These are phyloP conservation scores for Tuber calosporum DNA, from an alignment of 495 filamentous ascomycete species.

Conservation along the genomic window DNA sequence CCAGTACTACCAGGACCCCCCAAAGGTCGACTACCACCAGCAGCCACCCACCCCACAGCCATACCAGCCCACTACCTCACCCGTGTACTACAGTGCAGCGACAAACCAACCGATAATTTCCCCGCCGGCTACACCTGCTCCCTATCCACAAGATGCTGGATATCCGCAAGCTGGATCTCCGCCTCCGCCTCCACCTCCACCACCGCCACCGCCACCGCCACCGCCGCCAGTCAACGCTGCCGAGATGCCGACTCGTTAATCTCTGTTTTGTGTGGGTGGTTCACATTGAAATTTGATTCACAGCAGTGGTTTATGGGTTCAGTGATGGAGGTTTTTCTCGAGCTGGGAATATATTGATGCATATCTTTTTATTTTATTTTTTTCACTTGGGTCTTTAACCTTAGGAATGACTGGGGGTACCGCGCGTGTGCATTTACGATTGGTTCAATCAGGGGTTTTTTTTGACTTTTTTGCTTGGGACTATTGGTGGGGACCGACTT, in stretches of 20 bases:
- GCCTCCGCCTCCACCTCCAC: no score
- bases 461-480: not conserved
- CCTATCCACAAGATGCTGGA: constrained; percentile 9
- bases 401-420: not conserved
- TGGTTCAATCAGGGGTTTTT: not conserved
- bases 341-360: not conserved
- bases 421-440: not conserved
- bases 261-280: not conserved
- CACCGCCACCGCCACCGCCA: constrained; percentile 22
- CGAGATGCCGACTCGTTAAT: constrained; percentile 15
- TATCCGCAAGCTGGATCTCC: constrained; percentile 11
- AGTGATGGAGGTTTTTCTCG: not conserved
- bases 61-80: constrained; percentile 15
- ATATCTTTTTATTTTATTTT: not conserved
- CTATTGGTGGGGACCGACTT: not conserved
- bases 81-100: constrained; percentile 20
- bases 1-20: not conserved
- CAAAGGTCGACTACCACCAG: constrained; percentile 11
- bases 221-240: constrained; percentile 23
- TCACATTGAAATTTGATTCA: not conserved
- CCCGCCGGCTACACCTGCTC: constrained; percentile 24
- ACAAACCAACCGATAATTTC: constrained; percentile 7
- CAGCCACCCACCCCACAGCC: constrained; percentile 11
- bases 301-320: not conserved
- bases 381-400: not conserved